Conservation (phyloP, 2,329 filamentous ascomycete genomes). For the Ophiostoma pallidulum region DNA sequence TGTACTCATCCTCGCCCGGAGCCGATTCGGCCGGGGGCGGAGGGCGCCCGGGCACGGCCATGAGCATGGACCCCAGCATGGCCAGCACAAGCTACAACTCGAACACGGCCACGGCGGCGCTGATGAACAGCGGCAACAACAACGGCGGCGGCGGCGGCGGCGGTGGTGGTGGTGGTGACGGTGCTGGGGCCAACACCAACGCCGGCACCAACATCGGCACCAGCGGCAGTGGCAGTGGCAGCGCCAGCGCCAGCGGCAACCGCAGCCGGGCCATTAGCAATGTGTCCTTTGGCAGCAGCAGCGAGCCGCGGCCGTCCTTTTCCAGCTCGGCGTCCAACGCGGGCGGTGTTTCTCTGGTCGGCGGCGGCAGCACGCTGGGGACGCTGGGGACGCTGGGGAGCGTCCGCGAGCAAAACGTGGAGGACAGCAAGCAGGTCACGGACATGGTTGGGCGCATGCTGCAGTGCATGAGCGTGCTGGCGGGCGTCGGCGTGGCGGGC, state of each 20-base stretch:
- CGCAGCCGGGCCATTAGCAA: conserved; percentile 80
- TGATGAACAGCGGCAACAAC: no score
- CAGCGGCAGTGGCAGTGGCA: conserved; percentile 34
- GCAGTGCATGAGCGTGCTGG: conserved; percentile 88
- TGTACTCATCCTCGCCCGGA: conserved; percentile 40
- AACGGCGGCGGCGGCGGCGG: conserved; percentile 34
- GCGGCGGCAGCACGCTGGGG: conserved; percentile 1
- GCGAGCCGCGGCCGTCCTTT: conserved; percentile 33
- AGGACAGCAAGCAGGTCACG: conserved; percentile 71
- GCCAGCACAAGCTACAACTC: conserved; percentile 61
- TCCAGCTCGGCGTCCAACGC: conserved; percentile 24
- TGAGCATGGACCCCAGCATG: conserved; percentile 63
- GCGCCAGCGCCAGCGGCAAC: conserved; percentile 38
- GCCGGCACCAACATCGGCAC: conserved; percentile 34
- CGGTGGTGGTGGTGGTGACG: conserved; percentile 25
- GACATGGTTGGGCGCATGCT: conserved; percentile 93
- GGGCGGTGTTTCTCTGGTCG: conserved; percentile 19
- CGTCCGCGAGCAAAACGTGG: conserved; percentile 49
- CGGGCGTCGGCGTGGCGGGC: conserved; percentile 43
- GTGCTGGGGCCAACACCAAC: conserved; percentile 22
- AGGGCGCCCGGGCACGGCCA: conserved; percentile 65
- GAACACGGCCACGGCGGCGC: conserved; percentile 65
- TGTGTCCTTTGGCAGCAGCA: conserved; percentile 55
- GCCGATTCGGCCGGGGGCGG: conserved; percentile 28
- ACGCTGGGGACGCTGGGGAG: conserved; percentile 21